Evolutionary conservation across 2,329 filamentous ascomycete species (phyloP), one percentile per base, ranked within the genome.

Genomic region (Aureobasidium sp.): DNA sequence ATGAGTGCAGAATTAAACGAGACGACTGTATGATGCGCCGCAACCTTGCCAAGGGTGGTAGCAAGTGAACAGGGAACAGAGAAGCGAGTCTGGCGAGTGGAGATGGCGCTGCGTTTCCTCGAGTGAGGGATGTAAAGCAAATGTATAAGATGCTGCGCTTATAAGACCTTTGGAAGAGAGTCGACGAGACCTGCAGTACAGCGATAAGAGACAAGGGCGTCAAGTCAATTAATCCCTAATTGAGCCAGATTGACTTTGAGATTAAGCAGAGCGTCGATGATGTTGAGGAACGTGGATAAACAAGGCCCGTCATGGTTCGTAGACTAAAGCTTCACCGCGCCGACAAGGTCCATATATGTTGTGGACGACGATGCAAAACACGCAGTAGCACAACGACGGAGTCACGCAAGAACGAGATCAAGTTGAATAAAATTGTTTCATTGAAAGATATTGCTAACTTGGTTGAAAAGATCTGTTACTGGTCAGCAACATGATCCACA

Each of bases 381-480:
- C 25, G 41, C 5, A 51, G 25, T 5, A 51, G 17, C n/a, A 36
- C 29, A 51, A 36, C 17, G 5, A 17, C 22, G n/a, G 5, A 36
- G 22, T 39, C 31, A 37, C n/a, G 36, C 5, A n/a, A 2, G 14
- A 12, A 53, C 11, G 15, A 53, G 14, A 27, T 15, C 5, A 15
- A 7, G 20, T n/a, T 56, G 22, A 4, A 22, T 4, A 42, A 44
- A 9, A 42, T 8, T 14, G 4, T 29, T 41, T 12, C n/a, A 25
- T 22, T 5, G 14, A 9, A 25, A 2, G 25, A 5, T 58, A 48
- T 48, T 39, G 47, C 55, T 58, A 58, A 20, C 55, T 58, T 58
- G 42, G 55, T 58, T 58, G 55, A 58, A 48, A 58, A 58, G 55
- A 42, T 34, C 55, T 58, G 42, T 37, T 58, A 44, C 31, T 58